Percentiles rank a stretch among this genome's conserved stretches.
phyloP scores from a whole-genome alignment of 768 basidiomycete species.

The Termitomyces sp. region DNA sequence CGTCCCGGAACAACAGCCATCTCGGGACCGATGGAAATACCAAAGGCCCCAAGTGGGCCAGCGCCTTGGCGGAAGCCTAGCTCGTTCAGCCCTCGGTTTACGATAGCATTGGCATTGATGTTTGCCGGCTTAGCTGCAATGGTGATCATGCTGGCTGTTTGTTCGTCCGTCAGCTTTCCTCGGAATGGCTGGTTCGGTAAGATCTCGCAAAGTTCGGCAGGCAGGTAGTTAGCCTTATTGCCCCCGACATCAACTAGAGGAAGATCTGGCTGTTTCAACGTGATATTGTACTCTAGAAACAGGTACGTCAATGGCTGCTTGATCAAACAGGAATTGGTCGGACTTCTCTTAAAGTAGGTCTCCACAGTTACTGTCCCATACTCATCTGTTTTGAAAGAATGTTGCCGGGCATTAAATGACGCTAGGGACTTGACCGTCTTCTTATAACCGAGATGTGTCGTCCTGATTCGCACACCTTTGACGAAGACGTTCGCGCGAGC shows the following conservation, averaged over 20 bases:
- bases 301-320: neutral
- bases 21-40: conserved; percentile 45
- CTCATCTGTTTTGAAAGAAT: conserved; percentile 55
- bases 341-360: conserved; percentile 64
- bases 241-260: conserved; percentile 58
- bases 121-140: conserved; percentile 66
- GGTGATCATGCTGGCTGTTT: conserved; percentile 70
- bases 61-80: conserved; percentile 50
- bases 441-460: conserved; percentile 67
- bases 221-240: conserved; percentile 44
- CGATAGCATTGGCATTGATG: conserved; percentile 60
- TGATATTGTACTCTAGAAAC: conserved; percentile 54
- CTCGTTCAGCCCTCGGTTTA: conserved; percentile 51
- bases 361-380: conserved; percentile 52
- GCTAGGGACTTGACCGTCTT: conserved; percentile 62
- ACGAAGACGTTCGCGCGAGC: conserved; percentile 59
- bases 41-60: conserved; percentile 48
- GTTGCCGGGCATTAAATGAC: conserved; percentile 37
- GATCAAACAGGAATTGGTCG: conserved; percentile 31
- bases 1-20: conserved; percentile 74
- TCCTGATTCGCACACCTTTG: conserved; percentile 58
- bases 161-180: conserved; percentile 62
- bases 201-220: conserved; percentile 72
- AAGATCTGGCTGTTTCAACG: conserved; percentile 41
- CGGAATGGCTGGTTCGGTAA: conserved; percentile 61